Evolutionary conservation across 2,329 filamentous ascomycete species (phyloP), one percentile per base, ranked within the genome.

Genomic region (Aspergillus fumigatiaffinis): DNA sequence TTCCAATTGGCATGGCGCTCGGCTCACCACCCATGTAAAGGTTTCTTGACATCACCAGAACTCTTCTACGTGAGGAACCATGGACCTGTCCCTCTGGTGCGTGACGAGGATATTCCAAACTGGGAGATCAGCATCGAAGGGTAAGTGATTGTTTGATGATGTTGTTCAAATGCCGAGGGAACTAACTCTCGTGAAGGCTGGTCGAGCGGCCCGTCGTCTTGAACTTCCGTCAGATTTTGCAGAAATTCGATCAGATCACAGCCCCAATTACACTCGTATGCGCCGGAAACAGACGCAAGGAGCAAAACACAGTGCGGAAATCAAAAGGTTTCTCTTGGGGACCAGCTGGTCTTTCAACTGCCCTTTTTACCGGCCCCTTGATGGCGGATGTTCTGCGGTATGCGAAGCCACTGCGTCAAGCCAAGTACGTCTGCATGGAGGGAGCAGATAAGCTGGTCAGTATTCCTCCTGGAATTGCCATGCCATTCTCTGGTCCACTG

Each of bases 301-400:
- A 97, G 74, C 92, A 96, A 70, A 97, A 97, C 65, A 81, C 91
- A 52, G 90, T 96, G 3, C 83, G 91, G 17, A 96, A 96, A 73
- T 91, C 90, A 1, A 95, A 96, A 67, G 92, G 92, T 0, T 97
- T 97, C 76, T 96, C 91, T 2, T 97, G 92, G 92, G 92, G 92
- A 38, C 81, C 92, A 1, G 92, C 90, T 3, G 92, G 92, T 25
- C 72, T 97, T 5, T 95, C 91, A 0, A 97, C 91, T 0, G 91
- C 91, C 0, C 77, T 96, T 0, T 97, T 90, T 81, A 97, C 92
- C 0, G 92, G 92, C 23, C 88, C 92, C 0, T 78, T 87, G 44
- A 85, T 96, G 73, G 80, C 80, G 1, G 88, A 93, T 59, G 74
- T 96, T 3, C 79, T 96, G 17, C 80, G 79, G 57, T 81, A 79